Conservation (phyloP, 2,329 filamentous ascomycete species). For the Aplosporella prunicola region DNA sequence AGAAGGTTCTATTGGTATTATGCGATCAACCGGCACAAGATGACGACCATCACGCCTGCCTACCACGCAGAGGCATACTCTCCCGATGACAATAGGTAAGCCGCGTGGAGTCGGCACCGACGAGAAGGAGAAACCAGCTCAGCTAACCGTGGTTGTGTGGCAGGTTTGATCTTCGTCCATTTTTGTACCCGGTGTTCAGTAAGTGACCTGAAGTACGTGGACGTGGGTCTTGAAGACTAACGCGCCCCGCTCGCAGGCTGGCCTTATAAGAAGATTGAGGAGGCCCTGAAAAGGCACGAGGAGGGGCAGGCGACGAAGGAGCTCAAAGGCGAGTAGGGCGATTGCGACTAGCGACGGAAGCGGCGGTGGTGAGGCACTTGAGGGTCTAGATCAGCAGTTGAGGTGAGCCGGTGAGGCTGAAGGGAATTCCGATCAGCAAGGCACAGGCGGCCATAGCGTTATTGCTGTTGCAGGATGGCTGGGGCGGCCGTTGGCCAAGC, state of each 20-base stretch:
- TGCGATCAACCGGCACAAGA: constrained; percentile 57
- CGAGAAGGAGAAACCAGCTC: background rate
- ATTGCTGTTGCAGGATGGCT: too few species aligned
- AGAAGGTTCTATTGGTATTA: constrained; percentile 42
- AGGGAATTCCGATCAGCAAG: too few species aligned
- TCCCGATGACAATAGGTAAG: constrained; percentile 50
- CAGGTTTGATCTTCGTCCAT: constrained; percentile 37
- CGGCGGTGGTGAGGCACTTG: too few species aligned
- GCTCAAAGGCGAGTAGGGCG: constrained; percentile 7
- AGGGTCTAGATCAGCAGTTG: too few species aligned
- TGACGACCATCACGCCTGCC: constrained; percentile 50
- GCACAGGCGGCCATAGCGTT: too few species aligned
- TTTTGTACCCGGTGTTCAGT: constrained; percentile 41
- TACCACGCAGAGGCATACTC: constrained; percentile 47
- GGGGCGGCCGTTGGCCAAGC: too few species aligned
- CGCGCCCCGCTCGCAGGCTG: too few species aligned
- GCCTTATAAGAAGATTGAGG: constrained; percentile 31
- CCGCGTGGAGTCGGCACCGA: constrained; percentile 21
- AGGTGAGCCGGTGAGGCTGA: too few species aligned
- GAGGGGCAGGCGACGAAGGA: constrained; percentile 8
- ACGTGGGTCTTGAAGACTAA: too few species aligned
- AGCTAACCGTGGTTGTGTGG: constrained; percentile 19
- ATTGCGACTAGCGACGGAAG: too few species aligned
- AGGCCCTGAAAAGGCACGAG: constrained; percentile 22
- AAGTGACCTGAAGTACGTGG: too few species aligned